Conservation (phyloP, 2,329 filamentous ascomycete genomes). For the Alternaria triticimaculans region DNA sequence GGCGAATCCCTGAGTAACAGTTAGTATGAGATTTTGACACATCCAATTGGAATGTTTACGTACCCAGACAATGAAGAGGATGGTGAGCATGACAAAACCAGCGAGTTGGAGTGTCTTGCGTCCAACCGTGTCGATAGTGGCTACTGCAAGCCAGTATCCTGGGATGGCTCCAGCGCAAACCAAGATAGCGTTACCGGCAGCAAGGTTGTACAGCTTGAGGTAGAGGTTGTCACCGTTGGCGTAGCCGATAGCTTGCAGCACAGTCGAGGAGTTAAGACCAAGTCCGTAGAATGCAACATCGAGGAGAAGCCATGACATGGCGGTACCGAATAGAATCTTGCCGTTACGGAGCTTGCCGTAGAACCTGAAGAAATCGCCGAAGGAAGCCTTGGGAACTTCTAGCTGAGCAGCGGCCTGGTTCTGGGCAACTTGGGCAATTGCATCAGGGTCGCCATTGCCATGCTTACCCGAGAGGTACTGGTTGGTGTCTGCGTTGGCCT, state of each 20-base stretch:
- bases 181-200: slow-evolving; percentile 79
- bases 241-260: slow-evolving; percentile 73
- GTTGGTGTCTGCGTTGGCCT: slow-evolving; percentile 72
- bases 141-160: slow-evolving; percentile 70
- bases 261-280: slow-evolving; percentile 76
- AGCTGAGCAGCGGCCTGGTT: slow-evolving; percentile 62
- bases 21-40: background rate
- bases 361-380: slow-evolving; percentile 72
- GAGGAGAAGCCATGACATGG: slow-evolving; percentile 73
- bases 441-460: slow-evolving; percentile 69
- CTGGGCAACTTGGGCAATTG: slow-evolving; percentile 67
- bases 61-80: slow-evolving; percentile 45
- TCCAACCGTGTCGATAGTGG: slow-evolving; percentile 72
- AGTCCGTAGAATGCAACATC: slow-evolving; percentile 67
- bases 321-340: slow-evolving; percentile 76
- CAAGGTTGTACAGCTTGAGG: slow-evolving; percentile 73
- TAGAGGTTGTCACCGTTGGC: slow-evolving; percentile 70
- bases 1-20: slow-evolving; percentile 31
- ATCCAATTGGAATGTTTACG: background rate
- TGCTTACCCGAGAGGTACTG: slow-evolving; percentile 73
- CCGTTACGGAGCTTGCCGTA: slow-evolving; percentile 75
- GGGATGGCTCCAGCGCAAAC: slow-evolving; percentile 80
- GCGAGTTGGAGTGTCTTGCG: slow-evolving; percentile 50
- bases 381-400: slow-evolving; percentile 73
- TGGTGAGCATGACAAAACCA: slow-evolving; percentile 42